phyloP scores from a whole-genome alignment of 2,329 filamentous ascomycete genomes.

The Aureobasidium melanogenum region DNA sequence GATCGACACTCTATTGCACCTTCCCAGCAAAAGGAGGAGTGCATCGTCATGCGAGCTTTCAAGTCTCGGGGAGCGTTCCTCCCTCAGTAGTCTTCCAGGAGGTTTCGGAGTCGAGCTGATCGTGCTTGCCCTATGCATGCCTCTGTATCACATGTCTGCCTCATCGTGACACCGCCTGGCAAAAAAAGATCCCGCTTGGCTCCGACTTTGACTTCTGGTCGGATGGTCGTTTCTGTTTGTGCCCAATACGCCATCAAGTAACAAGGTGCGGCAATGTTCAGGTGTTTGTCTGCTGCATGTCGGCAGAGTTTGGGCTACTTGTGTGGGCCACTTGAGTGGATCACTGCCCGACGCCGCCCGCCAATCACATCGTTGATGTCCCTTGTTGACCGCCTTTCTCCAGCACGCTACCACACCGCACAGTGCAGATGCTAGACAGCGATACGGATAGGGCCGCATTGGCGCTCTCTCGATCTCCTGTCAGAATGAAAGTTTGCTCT shows the following conservation, averaged over 20 bases:
- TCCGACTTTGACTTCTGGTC: neutral
- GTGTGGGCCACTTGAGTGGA: constrained; percentile 1
- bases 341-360: neutral
- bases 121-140: neutral
- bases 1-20: neutral
- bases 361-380: neutral
- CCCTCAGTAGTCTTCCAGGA: no score
- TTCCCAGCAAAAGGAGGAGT: neutral
- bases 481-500: neutral
- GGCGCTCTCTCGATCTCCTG: neutral
- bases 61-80: neutral
- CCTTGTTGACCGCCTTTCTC: constrained; percentile 7
- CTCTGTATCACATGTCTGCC: neutral
- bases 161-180: neutral
- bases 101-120: neutral
- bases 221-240: neutral
- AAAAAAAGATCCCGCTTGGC: neutral
- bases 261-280: neutral
- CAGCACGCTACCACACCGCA: constrained; percentile 1
- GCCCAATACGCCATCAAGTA: neutral
- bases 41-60: neutral
- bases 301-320: constrained; percentile 2
- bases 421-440: neutral
- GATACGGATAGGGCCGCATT: constrained; percentile 4
- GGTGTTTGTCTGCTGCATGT: neutral